phyloP scores from a whole-genome alignment of 2,329 filamentous ascomycete genomes.

The Botrytis fabae region DNA sequence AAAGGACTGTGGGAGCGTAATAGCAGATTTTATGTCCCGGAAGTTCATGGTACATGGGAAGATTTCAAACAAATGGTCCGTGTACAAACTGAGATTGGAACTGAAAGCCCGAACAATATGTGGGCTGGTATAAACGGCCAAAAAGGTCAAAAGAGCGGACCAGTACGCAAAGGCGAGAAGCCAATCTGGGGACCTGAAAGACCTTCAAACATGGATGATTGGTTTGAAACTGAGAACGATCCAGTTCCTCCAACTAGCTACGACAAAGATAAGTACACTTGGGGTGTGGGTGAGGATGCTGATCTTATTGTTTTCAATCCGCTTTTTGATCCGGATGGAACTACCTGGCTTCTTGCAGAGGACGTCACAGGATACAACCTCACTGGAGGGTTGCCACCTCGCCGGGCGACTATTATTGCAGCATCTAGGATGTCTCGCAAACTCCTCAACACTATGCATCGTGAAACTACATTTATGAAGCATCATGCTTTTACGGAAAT shows the following conservation, averaged over 20 bases:
- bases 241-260: constrained; percentile 69
- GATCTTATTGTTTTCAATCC: constrained; percentile 92
- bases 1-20: constrained; percentile 83
- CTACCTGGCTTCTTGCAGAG: constrained; percentile 77
- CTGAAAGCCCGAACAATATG: constrained; percentile 63
- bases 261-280: constrained; percentile 77
- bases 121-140: constrained; percentile 54
- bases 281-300: constrained; percentile 88
- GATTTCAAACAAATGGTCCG: constrained; percentile 77
- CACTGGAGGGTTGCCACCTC: constrained; percentile 62
- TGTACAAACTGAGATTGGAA: constrained; percentile 72
- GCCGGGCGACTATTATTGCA: constrained; percentile 86
- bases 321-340: constrained; percentile 85
- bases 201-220: constrained; percentile 66
- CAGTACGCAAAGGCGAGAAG: constrained; percentile 51
- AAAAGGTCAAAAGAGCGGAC: constrained; percentile 37
- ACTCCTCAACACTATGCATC: constrained; percentile 84
- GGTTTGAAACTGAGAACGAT: constrained; percentile 72
- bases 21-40: constrained; percentile 73
- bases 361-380: constrained; percentile 85
- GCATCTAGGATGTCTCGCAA: constrained; percentile 79
- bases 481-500: constrained; percentile 95
- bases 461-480: constrained; percentile 79
- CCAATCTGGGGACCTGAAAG: constrained; percentile 83
- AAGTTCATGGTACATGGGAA: constrained; percentile 75